These are phyloP conservation scores for Monilinia aucupariae DNA, from an alignment of 2,329 filamentous ascomycete genomes.

Conservation along the genomic window DNA sequence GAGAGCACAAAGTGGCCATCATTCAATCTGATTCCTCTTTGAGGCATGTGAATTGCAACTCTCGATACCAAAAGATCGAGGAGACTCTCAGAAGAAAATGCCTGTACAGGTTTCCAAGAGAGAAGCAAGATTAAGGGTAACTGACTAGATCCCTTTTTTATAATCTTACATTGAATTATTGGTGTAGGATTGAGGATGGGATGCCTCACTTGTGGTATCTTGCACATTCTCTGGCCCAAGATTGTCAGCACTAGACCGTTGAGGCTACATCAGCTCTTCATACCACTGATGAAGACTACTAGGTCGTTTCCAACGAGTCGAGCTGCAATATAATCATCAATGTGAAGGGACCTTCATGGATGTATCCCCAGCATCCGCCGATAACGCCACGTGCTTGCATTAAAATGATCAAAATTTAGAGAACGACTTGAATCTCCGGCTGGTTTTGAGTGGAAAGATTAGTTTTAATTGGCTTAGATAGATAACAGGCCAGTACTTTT, in stretches of 20 bases:
- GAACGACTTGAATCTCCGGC: background rate
- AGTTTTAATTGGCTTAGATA: background rate
- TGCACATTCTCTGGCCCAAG: background rate
- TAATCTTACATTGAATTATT: background rate
- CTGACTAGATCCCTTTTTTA: background rate
- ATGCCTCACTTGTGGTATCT: background rate
- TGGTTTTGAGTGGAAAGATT: background rate
- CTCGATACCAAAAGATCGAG: no score
- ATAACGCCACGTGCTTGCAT: background rate
- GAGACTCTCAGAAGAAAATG: background rate
- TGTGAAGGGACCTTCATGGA: background rate
- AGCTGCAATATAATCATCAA: background rate
- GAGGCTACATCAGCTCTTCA: background rate
- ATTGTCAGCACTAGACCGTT: no score
- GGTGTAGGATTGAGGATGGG: rapidly evolving
- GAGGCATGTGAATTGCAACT: no score
- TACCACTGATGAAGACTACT: background rate
- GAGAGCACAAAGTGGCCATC: no score
- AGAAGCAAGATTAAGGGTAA: no score
- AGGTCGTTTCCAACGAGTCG: background rate
- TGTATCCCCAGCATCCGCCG: background rate
- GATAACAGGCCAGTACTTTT: background rate
- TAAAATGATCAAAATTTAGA: background rate
- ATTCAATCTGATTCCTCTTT: no score
- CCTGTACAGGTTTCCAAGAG: background rate